Conservation (phyloP, 2,329 filamentous ascomycete genomes). For the Huntiella bhutanensis region DNA sequence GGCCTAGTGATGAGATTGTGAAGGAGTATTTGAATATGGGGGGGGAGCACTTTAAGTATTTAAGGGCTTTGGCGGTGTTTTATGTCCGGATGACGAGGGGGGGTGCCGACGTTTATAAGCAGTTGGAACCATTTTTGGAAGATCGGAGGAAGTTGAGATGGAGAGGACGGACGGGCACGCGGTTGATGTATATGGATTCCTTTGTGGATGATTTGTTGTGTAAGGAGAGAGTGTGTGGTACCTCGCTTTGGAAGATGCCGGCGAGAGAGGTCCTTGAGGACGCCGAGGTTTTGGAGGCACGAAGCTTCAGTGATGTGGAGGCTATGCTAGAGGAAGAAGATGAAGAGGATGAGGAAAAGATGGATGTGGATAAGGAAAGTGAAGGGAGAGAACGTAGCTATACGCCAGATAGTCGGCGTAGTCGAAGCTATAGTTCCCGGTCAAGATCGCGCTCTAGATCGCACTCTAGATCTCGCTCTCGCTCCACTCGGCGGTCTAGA, state of each 20-base stretch:
- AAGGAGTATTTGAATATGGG: slow-evolving; percentile 61
- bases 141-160: slow-evolving; percentile 72
- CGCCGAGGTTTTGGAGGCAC: slow-evolving; percentile 66
- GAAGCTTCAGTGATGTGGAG: slow-evolving; percentile 63
- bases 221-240: slow-evolving; percentile 80
- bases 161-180: slow-evolving; percentile 53
- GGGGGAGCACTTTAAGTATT: slow-evolving; percentile 64
- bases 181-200: slow-evolving; percentile 67
- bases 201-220: slow-evolving; percentile 84
- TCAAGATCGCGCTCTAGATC: slow-evolving; percentile 12
- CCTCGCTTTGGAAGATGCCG: slow-evolving; percentile 81
- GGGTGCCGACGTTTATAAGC: slow-evolving; percentile 59
- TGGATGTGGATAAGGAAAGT: slow-evolving; percentile 13
- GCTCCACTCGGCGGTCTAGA: no score
- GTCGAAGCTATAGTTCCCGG: slow-evolving; percentile 9
- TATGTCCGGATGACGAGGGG: slow-evolving; percentile 80
- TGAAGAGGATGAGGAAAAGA: slow-evolving; percentile 21
- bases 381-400: slow-evolving; percentile 5
- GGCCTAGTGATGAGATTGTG: slow-evolving; percentile 60
- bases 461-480: not conserved
- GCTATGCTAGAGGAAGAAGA: slow-evolving; percentile 46
- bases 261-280: slow-evolving; percentile 70
- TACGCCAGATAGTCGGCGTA: not conserved
- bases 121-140: slow-evolving; percentile 63
- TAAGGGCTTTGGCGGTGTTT: slow-evolving; percentile 76